Evolutionary conservation across 176 grass and related monocot genomes (phyloP).

Genomic region (Rhynchospora tenuis): DNA sequence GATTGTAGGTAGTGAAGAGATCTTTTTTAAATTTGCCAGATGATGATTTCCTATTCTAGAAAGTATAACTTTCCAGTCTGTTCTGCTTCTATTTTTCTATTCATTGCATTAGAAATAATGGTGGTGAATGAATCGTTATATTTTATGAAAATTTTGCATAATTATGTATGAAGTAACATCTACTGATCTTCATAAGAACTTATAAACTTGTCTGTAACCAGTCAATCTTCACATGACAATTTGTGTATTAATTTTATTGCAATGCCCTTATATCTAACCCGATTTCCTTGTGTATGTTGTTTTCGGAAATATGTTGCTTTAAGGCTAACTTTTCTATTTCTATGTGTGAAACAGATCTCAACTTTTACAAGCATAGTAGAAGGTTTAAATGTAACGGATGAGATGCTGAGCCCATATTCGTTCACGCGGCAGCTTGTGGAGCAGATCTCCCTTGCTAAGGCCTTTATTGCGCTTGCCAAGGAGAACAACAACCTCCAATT

Average conservation of each 20-base stretch:
- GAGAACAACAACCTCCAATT: constrained; percentile 85
- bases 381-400: constrained; percentile 65
- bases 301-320: background rate
- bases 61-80: background rate
- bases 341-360: constrained; percentile 42
- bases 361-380: constrained; percentile 47
- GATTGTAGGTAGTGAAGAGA: background rate
- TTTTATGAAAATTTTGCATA: background rate
- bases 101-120: background rate
- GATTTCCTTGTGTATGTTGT: background rate
- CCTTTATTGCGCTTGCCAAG: constrained; percentile 58
- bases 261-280: background rate
- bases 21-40: background rate
- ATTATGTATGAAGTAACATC: background rate
- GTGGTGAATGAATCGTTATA: background rate
- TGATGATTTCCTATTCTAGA: background rate
- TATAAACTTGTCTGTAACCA: background rate
- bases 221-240: background rate
- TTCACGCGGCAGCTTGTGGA: constrained; percentile 76
- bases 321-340: background rate
- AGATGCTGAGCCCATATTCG: constrained; percentile 67
- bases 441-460: constrained; percentile 87
- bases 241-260: background rate
- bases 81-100: background rate
- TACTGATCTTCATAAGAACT: background rate